These are phyloP conservation scores for Xerocomellus intermedius DNA, from an alignment of 768 basidiomycete species.

Conservation along the genomic window DNA sequence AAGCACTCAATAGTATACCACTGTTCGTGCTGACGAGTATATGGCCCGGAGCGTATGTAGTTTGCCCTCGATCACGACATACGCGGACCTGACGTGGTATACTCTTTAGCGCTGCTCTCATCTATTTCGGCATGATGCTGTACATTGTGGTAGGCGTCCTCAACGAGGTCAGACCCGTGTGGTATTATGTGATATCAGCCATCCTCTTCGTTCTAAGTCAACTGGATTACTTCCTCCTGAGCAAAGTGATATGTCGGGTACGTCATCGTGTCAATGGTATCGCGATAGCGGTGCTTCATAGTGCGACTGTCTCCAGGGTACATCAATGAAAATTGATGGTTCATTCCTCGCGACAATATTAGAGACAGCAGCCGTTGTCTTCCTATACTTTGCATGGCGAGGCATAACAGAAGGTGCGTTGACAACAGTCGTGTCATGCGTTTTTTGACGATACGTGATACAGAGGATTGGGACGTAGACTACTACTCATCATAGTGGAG, in stretches of 20 bases:
- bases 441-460: not conserved
- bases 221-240: constrained; percentile 80
- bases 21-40: constrained; percentile 80
- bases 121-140: constrained; percentile 75
- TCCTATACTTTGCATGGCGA: constrained; percentile 78
- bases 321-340: constrained; percentile 74
- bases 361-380: constrained; percentile 69
- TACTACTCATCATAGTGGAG: constrained; percentile 41
- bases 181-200: constrained; percentile 74
- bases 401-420: constrained; percentile 83
- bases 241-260: constrained; percentile 69
- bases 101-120: constrained; percentile 51
- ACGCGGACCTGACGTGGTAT: constrained; percentile 1
- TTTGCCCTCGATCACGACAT: not conserved
- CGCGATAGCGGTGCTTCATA: constrained; percentile 8
- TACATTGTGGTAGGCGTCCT: constrained; percentile 77
- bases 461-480: constrained; percentile 54
- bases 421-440: not conserved
- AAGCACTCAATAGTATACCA: constrained; percentile 59
- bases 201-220: constrained; percentile 77
- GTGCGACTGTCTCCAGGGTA: constrained; percentile 41
- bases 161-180: constrained; percentile 76
- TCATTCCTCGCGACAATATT: constrained; percentile 84
- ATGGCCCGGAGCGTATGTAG: constrained; percentile 73
- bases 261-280: constrained; percentile 24